Base-by-base conservation (phyloP, 495 filamentous ascomycete genomes). In the Aspergillus affinis region DNA sequence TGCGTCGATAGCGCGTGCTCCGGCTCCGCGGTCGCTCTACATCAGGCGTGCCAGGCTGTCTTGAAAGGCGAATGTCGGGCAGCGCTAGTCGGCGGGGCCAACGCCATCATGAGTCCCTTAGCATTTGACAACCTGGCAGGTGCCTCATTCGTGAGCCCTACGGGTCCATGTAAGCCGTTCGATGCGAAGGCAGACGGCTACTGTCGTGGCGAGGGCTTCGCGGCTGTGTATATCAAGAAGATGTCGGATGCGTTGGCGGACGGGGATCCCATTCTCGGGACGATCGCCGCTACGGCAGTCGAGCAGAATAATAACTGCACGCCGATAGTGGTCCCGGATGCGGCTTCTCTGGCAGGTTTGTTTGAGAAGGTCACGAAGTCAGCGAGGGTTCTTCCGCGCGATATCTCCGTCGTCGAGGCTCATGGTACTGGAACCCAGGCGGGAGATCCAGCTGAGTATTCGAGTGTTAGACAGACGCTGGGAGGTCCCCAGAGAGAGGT, bases 381-480 rank as follows among this genome's bases (percentile, higher is more conserved):
- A 15, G 82, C 88, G 1, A 76, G 79, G 15, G 74, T 91, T 6
- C 77, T 84, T 50, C 84, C 89, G 1, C 72, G 75, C 5, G 82
- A 91, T 53, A 78, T 92, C 45, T 82, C 82, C 52, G 83, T 90
- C 30, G 85, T 93, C 6, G 90, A 93, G 66, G 89, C 88, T 67
- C 90, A 92, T 65, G 89, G 89, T 7, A 92, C 89, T 4, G 89
- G 89, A 0, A 91, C 89, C 0, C 82, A 85, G 57, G 87, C 85
- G 13, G 89, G 89, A 6, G 89, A 92, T 65, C 83, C 82, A 0
- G 85, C 82, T 0, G 89, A 91, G 67, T 73, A 73, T 51, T 64
- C 61, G n/a, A 75, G 72, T 50, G 71, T 84, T n/a, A 68, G 68
- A 4, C 50, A 62, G 15, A 69, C 68, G 0, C 62, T 83, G 3